Conservation (phyloP, 352 stramenopile species). For the Phytopythium kandeliae region DNA sequence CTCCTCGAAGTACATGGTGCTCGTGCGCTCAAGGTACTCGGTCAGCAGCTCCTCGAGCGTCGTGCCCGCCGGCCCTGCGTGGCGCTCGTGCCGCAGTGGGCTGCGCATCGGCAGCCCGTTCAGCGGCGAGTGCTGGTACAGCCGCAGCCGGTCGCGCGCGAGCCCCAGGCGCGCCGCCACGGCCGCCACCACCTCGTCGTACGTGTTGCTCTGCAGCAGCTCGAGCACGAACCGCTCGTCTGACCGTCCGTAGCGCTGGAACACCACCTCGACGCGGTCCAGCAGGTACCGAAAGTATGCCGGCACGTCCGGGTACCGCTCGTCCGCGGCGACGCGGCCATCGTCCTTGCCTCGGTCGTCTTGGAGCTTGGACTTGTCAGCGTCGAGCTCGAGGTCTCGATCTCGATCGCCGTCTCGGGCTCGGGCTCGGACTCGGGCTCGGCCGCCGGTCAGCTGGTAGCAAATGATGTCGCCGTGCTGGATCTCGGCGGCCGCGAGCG, state of each 20-base stretch:
- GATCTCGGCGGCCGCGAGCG: conserved; percentile 50
- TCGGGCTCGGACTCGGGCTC: conserved; percentile 13
- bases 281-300: conserved; percentile 82
- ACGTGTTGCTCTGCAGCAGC: conserved; percentile 64
- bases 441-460: conserved; percentile 46
- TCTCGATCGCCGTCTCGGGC: too few species aligned
- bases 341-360: too few species aligned
- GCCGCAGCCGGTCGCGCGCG: conserved; percentile 42
- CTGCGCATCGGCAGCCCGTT: conserved; percentile 57
- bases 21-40: conserved; percentile 67
- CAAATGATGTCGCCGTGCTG: conserved; percentile 84
- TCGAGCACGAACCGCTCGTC: conserved; percentile 46
- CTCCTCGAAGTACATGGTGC: conserved; percentile 69
- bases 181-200: conserved; percentile 68
- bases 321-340: conserved; percentile 6
- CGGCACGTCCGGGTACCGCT: conserved; percentile 63
- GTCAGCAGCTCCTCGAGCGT: conserved; percentile 70
- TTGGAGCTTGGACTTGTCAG: too few species aligned
- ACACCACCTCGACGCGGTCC: conserved; percentile 72
- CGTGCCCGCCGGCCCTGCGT: conserved; percentile 44
- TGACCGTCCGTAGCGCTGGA: conserved; percentile 42
- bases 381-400: too few species aligned
- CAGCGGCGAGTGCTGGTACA: conserved; percentile 78
- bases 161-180: conserved; percentile 43
- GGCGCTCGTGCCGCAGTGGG: conserved; percentile 61